Evolutionary conservation across 2,329 filamentous ascomycete species (phyloP).

Genomic region (Penicillium sp.): DNA sequence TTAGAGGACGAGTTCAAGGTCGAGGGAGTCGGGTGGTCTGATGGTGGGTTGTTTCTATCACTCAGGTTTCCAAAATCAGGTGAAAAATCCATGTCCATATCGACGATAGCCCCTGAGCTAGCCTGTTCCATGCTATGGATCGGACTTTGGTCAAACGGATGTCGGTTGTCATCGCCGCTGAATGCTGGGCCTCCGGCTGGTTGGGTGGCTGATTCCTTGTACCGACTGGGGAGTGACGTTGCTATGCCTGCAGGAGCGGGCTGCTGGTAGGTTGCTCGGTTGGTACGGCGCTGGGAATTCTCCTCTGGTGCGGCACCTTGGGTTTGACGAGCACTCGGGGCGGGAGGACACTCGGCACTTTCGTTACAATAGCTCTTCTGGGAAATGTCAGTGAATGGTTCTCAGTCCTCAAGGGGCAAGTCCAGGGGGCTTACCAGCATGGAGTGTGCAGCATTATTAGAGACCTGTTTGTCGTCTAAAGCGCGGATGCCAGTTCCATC

Average conservation of each 20-base stretch:
- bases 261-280: constrained; percentile 3
- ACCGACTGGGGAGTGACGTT: constrained; percentile 30
- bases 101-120: constrained; percentile 6
- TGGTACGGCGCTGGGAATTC: constrained; percentile 4
- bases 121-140: background rate
- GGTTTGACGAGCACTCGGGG: constrained; percentile 12
- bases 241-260: constrained; percentile 6
- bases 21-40: constrained; percentile 39
- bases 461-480: constrained; percentile 14
- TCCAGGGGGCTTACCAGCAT: constrained; percentile 13
- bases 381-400: constrained; percentile 2
- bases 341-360: constrained; percentile 8
- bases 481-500: constrained; percentile 55
- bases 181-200: background rate
- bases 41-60: constrained; percentile 32
- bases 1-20: constrained; percentile 42
- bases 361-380: constrained; percentile 17
- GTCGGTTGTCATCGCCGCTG: constrained; percentile 3
- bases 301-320: background rate
- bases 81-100: constrained; percentile 37
- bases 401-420: background rate
- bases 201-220: constrained; percentile 16
- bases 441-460: constrained; percentile 8
- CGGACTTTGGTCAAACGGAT: constrained; percentile 9
- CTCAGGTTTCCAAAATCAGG: constrained; percentile 31